Evolutionary conservation across 2,329 filamentous ascomycete genomes (phyloP).

Genomic region (Fusarium guadeloupense): DNA sequence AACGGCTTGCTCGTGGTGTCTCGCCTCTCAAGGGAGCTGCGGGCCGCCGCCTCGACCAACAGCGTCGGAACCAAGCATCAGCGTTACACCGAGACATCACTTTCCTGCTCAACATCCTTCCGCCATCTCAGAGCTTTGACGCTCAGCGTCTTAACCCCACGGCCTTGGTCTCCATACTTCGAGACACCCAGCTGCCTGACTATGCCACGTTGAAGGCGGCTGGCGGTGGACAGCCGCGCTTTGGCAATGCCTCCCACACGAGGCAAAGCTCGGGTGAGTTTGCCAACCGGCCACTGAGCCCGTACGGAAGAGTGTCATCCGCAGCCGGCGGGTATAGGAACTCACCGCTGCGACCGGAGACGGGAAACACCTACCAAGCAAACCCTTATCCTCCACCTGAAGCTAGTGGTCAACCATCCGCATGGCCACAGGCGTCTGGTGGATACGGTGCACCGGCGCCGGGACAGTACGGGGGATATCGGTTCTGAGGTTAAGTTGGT

Average conservation of each 20-base stretch:
- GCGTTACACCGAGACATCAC: conserved; percentile 77
- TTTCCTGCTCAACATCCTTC: conserved; percentile 76
- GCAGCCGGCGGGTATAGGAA: conserved; percentile 59
- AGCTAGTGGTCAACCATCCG: conserved; percentile 30
- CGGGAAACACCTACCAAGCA: conserved; percentile 40
- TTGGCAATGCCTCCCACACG: conserved; percentile 49
- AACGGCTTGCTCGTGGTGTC: conserved; percentile 87
- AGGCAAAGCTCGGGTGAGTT: conserved; percentile 57
- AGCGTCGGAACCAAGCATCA: conserved; percentile 69
- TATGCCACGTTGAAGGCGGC: conserved; percentile 63
- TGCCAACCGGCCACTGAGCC: conserved; percentile 56
- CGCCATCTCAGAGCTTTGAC: conserved; percentile 76
- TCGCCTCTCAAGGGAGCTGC: conserved; percentile 93
- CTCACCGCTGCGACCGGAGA: conserved; percentile 61
- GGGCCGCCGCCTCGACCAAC: conserved; percentile 83
- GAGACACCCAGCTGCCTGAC: conserved; percentile 72
- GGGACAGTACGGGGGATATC: conserved; percentile 51
- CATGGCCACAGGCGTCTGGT: conserved; percentile 45
- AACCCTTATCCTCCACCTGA: conserved; percentile 47
- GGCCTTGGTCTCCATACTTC: conserved; percentile 77
- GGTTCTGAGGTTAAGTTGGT: conserved; percentile 41
- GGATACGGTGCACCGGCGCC: conserved; percentile 46
- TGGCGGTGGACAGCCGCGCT: conserved; percentile 49
- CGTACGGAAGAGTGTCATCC: conserved; percentile 56
- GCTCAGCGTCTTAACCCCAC: conserved; percentile 74